Evolutionary conservation across 2,329 filamentous ascomycete genomes (phyloP).

Genomic region (Aspergillus unguis): DNA sequence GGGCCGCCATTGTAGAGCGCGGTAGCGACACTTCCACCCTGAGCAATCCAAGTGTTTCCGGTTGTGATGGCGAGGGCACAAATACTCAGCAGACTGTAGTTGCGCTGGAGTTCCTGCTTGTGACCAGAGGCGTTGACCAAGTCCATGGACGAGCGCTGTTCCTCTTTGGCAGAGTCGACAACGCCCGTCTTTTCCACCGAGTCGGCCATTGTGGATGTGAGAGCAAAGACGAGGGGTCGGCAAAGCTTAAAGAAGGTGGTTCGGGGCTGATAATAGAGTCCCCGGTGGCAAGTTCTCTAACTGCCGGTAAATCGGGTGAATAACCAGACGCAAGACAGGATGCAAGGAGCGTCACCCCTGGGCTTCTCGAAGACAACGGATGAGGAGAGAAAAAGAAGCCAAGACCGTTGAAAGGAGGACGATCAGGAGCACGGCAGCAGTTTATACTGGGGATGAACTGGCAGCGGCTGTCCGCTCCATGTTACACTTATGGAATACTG

Average conservation of each 20-base stretch:
- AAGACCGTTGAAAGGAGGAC: conserved; percentile 1
- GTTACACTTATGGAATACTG: neutral
- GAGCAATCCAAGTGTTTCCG: conserved; percentile 63
- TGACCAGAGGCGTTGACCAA: conserved; percentile 64
- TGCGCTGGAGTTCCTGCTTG: conserved; percentile 60
- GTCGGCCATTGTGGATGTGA: conserved; percentile 15
- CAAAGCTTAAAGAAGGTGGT: neutral
- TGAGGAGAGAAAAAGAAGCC: neutral
- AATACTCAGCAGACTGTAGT: conserved; percentile 60
- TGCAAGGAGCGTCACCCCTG: neutral
- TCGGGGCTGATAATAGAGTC: neutral
- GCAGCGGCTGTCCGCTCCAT: neutral
- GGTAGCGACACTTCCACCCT: conserved; percentile 58
- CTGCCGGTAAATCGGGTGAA: too few species aligned
- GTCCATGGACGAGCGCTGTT: conserved; percentile 33
- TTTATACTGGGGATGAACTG: conserved; percentile 10
- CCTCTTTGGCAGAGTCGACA: conserved; percentile 21
- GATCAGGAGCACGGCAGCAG: conserved; percentile 1
- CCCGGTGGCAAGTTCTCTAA: neutral
- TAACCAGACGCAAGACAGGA: neutral
- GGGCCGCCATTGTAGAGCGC: conserved; percentile 61
- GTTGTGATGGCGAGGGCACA: conserved; percentile 60
- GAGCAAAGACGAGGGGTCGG: neutral
- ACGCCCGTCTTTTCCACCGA: conserved; percentile 23
- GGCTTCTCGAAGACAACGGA: neutral